These are phyloP conservation scores for Capsella rubella DNA, from an alignment of 441 rosid species.

Conservation along the genomic window DNA sequence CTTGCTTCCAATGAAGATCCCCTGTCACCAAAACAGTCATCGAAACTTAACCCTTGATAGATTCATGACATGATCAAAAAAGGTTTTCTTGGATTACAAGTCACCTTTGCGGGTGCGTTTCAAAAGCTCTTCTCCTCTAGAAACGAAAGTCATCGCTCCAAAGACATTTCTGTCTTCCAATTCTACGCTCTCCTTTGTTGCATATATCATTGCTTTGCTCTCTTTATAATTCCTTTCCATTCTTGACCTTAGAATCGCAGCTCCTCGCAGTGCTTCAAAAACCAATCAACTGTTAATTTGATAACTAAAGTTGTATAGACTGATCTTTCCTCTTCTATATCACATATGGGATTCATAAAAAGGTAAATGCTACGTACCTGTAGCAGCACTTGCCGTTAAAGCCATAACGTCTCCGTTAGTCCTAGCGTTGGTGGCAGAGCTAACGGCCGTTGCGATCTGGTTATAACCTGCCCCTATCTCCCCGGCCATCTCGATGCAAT, in stretches of 20 bases:
- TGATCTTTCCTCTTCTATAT: too few species aligned
- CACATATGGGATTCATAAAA: too few species aligned
- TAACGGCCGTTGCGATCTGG: constrained; percentile 70
- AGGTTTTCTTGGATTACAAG: constrained; percentile 13
- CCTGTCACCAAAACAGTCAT: constrained; percentile 54
- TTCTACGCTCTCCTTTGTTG: constrained; percentile 59
- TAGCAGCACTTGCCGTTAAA: constrained; percentile 95
- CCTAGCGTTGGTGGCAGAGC: constrained; percentile 82
- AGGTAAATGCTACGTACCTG: constrained; percentile 51
- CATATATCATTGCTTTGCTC: constrained; percentile 48
- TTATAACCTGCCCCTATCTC: constrained; percentile 90
- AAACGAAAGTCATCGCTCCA: constrained; percentile 67
- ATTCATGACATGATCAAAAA: constrained; percentile 3
- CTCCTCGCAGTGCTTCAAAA: constrained; percentile 74
- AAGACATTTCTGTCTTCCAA: constrained; percentile 56
- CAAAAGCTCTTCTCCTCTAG: constrained; percentile 85
- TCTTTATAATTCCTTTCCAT: constrained; percentile 64
- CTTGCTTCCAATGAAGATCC: constrained; percentile 92
- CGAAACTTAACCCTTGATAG: background rate
- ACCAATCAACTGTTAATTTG: too few species aligned
- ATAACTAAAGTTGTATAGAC: too few species aligned
- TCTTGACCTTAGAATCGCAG: constrained; percentile 76
- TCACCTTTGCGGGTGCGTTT: constrained; percentile 97
- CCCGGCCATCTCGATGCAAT: constrained; percentile 93
- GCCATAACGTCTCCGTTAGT: constrained; percentile 92